These are phyloP conservation scores for Trypanosoma congolense DNA, from an alignment of 208 protist genomes.

Conservation along the genomic window DNA sequence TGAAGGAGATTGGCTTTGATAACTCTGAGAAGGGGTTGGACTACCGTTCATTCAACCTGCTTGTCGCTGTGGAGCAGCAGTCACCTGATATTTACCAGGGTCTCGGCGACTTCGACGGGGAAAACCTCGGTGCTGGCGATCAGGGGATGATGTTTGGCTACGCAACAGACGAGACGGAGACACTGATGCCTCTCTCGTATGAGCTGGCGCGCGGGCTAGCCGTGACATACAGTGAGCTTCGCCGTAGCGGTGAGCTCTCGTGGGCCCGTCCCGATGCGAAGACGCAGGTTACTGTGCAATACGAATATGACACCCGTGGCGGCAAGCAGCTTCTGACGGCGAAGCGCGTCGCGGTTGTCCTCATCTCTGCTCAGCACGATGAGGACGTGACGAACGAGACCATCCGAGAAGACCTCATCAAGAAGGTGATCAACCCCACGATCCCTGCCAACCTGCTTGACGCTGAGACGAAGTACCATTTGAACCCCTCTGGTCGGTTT, in stretches of 20 bases:
- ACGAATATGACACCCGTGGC: slow-evolving; percentile 98
- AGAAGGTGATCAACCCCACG: background rate
- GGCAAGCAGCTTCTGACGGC: slow-evolving; percentile 67
- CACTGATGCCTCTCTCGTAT: slow-evolving; percentile 5
- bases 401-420: slow-evolving; percentile 1
- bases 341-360: background rate
- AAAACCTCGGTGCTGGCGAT: slow-evolving; percentile 5
- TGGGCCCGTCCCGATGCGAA: slow-evolving; percentile 59
- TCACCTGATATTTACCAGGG: slow-evolving; percentile 5
- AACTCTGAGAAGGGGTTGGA: slow-evolving; percentile 5
- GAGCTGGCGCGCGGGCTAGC: slow-evolving; percentile 4
- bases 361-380: background rate
- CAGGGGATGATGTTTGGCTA: slow-evolving; percentile 8
- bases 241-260: slow-evolving; percentile 1
- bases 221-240: slow-evolving; percentile 5
- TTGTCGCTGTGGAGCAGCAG: slow-evolving; percentile 6
- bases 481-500: slow-evolving; percentile 5
- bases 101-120: slow-evolving; percentile 3
- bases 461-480: slow-evolving; percentile 2
- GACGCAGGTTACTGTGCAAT: slow-evolving; percentile 98
- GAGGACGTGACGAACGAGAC: slow-evolving; percentile 7
- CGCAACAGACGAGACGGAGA: slow-evolving; percentile 7
- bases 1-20: slow-evolving; percentile 57
- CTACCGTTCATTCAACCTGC: slow-evolving; percentile 6
- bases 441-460: slow-evolving; percentile 3